Base-by-base conservation (phyloP, 495 filamentous ascomycete genomes). In the Trypethelium eluteriae region DNA sequence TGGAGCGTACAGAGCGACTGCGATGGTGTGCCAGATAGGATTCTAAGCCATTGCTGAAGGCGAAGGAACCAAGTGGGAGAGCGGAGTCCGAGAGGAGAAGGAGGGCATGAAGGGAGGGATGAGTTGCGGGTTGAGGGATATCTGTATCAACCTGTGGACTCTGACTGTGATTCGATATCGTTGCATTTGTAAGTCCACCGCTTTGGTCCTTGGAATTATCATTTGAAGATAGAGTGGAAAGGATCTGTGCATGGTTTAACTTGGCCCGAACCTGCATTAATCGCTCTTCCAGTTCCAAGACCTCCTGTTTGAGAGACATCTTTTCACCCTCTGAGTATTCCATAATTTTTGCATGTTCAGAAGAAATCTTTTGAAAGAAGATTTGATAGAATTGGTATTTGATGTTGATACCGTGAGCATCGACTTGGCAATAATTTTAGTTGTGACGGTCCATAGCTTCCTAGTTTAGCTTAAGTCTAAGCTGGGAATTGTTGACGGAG, bases 51-150 rank as follows among this genome's bases (percentile, higher is more conserved):
- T 84, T 89, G 80, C 89, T 93, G 83, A 96, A 99, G 68, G 94
- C 94, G 79, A 99, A 99, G 49, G 92, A 95, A 72, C 95, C 95
- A 0, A 99, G 81, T 7, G 94, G 94, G 7, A 99, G 87, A 46
- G 94, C 94, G 7, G 94, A 96, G 82, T 99, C 94, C 41, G 94
- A 89, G 71, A 99, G 88, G 12, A 97, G 85, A 62, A 98, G 87
- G 68, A 97, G 88, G 65, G 90, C 85, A 78, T 97, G 94, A 38
- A 81, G 79, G 0, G 53, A 34, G 18, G 34, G 53, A 9, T 34
- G 25, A 5, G 18, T 18, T 59, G 53, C 3, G 32, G n/a, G 5
- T 3, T 36, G 53, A 9, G 18, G 18, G 53, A 7, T 36, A 35
- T 0, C 3, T 36, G 53, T 5, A 14, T n/a, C 36, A 7, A 10